Evolutionary conservation across 2,329 filamentous ascomycete genomes (phyloP).

Genomic region (Sphaceloma murrayae): DNA sequence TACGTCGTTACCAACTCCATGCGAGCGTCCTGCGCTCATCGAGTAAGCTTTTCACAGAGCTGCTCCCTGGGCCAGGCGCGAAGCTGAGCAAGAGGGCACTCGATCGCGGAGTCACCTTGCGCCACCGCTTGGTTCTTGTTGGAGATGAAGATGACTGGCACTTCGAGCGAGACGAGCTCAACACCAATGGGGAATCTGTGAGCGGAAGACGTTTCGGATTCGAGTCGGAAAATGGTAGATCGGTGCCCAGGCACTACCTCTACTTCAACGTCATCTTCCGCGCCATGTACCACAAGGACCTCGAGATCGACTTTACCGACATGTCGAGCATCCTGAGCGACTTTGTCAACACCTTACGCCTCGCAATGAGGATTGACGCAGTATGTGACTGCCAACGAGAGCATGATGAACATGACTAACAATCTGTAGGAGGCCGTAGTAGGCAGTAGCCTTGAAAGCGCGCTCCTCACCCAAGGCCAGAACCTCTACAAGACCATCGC

Average conservation of each 20-base stretch:
- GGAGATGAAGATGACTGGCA: not conserved
- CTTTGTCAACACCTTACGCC: slow-evolving; percentile 34
- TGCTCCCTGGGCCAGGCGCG: slow-evolving; percentile 5
- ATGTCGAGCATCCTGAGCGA: slow-evolving; percentile 34
- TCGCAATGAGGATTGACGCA: slow-evolving; percentile 40
- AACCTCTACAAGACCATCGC: slow-evolving; percentile 38
- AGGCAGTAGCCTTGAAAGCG: slow-evolving; percentile 38
- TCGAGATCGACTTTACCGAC: slow-evolving; percentile 33
- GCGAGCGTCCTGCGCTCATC: slow-evolving; percentile 1
- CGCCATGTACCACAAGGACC: slow-evolving; percentile 37
- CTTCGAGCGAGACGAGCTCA: not conserved
- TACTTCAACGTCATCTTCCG: slow-evolving; percentile 30
- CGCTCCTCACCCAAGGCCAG: slow-evolving; percentile 40
- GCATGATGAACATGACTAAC: slow-evolving; percentile 8
- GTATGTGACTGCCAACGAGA: slow-evolving; percentile 20
- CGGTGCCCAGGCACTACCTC: not conserved
- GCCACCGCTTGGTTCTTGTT: slow-evolving; percentile 1
- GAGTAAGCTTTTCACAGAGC: slow-evolving; percentile 5
- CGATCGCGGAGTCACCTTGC: not conserved
- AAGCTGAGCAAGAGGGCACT: not conserved
- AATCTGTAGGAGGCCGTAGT: slow-evolving; percentile 29
- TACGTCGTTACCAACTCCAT: slow-evolving; percentile 13
- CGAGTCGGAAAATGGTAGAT: not conserved
- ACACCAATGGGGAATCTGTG: not conserved
- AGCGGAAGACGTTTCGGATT: not conserved